Base-by-base conservation (phyloP, 768 basidiomycete species). In the Phlebiopsis gigantea region DNA sequence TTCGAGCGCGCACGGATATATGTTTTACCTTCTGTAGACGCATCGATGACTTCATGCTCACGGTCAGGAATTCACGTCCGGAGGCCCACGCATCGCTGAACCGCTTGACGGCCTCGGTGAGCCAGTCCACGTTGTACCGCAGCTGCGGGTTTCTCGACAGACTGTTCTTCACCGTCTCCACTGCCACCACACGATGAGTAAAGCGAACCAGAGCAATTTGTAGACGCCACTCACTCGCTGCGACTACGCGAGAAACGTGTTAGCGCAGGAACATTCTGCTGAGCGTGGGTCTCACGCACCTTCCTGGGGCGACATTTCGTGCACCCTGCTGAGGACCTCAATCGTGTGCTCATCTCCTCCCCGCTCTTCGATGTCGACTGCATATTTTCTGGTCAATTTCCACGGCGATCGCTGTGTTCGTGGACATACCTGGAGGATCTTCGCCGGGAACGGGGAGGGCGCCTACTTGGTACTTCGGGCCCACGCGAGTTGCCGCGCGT, bases 401-500 rank as follows among this genome's bases (percentile, higher is more conserved):
- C 14, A 30, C 42, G 15, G 44, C 3, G 12, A 19, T 25, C 44
- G 14, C 42, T 45, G 44, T 28, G 17, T 19, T 29, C 8, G 8
- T 24, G 21, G 1, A 47, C 63, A 7, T 24, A 69, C 68, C 68
- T 60, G 59, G 57, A 22, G 21, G 63, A 57, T 72, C 68, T 47
- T 58, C 41, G 48, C 70, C 69, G 66, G 66, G 65, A 1, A 62
- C 58, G 24, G 59, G 65, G 46, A 78, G 82, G 15, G 83, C 83
- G 60, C 65, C 76, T 44, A 79, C 88, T 70, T 98, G 94, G 66
- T 82, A 98, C 67, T 90, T 93, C 41, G 84, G 80, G 15, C 94
- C 93, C 34, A 93, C 80, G n/a, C 95, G 86, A 22, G 91, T 95
- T 6, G 91, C 88, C 14, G 93, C 87, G 57, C 93, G 87, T 57